Conservation (phyloP, 495 filamentous ascomycete genomes). For the Platismatia glauca region DNA sequence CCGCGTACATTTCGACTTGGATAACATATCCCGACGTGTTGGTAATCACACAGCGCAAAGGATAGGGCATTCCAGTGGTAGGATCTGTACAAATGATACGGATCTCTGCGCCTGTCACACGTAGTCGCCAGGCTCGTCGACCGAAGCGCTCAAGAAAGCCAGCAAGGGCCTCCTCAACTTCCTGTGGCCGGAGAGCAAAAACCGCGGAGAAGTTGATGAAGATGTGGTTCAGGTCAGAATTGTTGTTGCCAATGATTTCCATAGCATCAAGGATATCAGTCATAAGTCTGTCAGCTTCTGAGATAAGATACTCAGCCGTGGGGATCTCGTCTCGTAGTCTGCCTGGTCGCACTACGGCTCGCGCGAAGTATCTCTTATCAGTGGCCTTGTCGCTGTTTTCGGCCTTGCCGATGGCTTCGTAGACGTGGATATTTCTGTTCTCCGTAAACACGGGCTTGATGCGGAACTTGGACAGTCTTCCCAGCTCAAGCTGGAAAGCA, state of each 20-base stretch:
- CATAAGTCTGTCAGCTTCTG: conserved; percentile 90
- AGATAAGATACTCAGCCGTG: conserved; percentile 94
- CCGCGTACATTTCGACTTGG: conserved; percentile 93
- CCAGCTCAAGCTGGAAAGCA: conserved; percentile 95
- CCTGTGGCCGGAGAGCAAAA: conserved; percentile 81
- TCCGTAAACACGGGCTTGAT: conserved; percentile 98
- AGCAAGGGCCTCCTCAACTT: conserved; percentile 88
- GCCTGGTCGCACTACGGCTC: conserved; percentile 85
- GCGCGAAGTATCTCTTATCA: conserved; percentile 91
- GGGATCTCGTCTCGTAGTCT: conserved; percentile 94
- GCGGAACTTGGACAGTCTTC: conserved; percentile 88
- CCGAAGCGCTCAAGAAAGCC: conserved; percentile 96
- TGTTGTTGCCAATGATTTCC: conserved; percentile 98
- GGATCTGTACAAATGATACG: conserved; percentile 96
- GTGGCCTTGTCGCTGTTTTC: conserved; percentile 69
- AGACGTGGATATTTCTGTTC: conserved; percentile 97
- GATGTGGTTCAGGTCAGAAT: conserved; percentile 99
- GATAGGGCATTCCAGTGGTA: conserved; percentile 73
- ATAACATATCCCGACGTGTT: conserved; percentile 99
- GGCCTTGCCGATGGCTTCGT: conserved; percentile 89
- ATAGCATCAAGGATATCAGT: conserved; percentile 96
- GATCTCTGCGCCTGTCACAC: conserved; percentile 95
- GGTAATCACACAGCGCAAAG: conserved; percentile 90
- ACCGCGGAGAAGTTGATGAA: conserved; percentile 98
- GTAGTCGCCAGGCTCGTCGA: conserved; percentile 88